A percentile compares a stretch with the other conserved stretches of the same genome.
phyloP scores from a whole-genome alignment of 83 land plant species.

The Isoetes engelmannii region DNA sequence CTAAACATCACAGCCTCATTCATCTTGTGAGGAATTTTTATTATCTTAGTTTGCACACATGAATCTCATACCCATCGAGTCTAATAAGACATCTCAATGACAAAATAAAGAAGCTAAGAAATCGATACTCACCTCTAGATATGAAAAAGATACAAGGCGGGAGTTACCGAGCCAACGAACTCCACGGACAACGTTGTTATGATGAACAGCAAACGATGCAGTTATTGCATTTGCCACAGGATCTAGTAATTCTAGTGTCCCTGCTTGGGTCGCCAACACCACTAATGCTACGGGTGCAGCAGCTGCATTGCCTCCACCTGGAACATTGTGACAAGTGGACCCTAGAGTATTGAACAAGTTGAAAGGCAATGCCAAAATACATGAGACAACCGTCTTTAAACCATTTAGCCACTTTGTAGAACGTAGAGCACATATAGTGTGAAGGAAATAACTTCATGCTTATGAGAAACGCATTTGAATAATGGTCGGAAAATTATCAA shows the following conservation, averaged over 20 bases:
- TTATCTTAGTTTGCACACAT: too few species aligned
- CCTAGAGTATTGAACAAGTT: too few species aligned
- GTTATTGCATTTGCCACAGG: constrained; percentile 81
- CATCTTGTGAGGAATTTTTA: too few species aligned
- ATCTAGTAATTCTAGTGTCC: constrained; percentile 86
- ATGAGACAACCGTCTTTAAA: too few species aligned
- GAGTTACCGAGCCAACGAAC: constrained; percentile 97
- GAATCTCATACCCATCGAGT: background rate
- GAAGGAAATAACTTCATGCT: too few species aligned
- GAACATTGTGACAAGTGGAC: constrained; percentile 1
- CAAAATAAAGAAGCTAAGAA: too few species aligned
- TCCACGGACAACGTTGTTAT: constrained; percentile 51
- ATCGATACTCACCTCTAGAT: constrained; percentile 52
- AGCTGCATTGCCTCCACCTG: constrained; percentile 89
- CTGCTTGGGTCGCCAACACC: constrained; percentile 90
- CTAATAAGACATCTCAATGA: background rate
- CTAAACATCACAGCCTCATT: too few species aligned
- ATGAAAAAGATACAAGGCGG: constrained; percentile 90
- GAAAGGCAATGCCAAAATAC: too few species aligned
- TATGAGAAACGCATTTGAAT: too few species aligned
- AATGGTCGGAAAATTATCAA: too few species aligned
- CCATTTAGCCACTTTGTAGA: too few species aligned
- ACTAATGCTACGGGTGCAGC: constrained; percentile 87
- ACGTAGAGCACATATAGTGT: too few species aligned
- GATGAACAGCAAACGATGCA: constrained; percentile 71